Evolutionary conservation across 306 rosid genomes (phyloP).

Genomic region (Arachis stenosperma): DNA sequence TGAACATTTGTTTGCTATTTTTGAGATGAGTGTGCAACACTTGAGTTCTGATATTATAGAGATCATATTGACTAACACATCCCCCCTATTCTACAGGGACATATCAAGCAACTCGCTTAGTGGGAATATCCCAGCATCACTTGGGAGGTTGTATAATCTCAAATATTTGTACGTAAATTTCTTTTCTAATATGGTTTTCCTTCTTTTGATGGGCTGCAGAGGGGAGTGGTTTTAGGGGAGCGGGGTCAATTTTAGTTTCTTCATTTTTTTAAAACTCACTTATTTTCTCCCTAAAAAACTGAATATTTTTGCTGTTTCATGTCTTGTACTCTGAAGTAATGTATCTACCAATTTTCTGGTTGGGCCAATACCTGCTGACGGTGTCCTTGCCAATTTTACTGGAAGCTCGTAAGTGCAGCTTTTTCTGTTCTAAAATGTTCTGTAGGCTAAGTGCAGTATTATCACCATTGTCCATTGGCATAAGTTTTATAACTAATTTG

Average conservation of each 20-base stretch:
- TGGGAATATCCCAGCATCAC: slow-evolving; percentile 78
- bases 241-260: neutral
- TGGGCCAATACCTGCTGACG: slow-evolving; percentile 91
- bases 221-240: no score
- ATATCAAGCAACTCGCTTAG: slow-evolving; percentile 90
- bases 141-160: slow-evolving; percentile 81
- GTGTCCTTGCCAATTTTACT: slow-evolving; percentile 71
- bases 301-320: slow-evolving; percentile 30
- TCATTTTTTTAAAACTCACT: neutral
- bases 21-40: slow-evolving; percentile 18
- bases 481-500: neutral
- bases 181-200: slow-evolving; percentile 31
- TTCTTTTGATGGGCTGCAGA: neutral
- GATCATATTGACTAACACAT: slow-evolving; percentile 35
- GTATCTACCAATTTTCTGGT: slow-evolving; percentile 90
- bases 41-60: slow-evolving; percentile 34
- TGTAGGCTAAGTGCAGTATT: slow-evolving; percentile 21
- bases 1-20: slow-evolving; percentile 10
- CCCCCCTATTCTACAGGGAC: slow-evolving; percentile 64
- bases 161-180: slow-evolving; percentile 62
- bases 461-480: slow-evolving; percentile 4
- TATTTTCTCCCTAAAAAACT: neutral
- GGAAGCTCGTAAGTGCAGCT: slow-evolving; percentile 81
- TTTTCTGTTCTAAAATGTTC: slow-evolving; percentile 35
- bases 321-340: slow-evolving; percentile 60